Evolutionary conservation across 768 basidiomycete species (phyloP).

Genomic region (Lactarius hatsudake): DNA sequence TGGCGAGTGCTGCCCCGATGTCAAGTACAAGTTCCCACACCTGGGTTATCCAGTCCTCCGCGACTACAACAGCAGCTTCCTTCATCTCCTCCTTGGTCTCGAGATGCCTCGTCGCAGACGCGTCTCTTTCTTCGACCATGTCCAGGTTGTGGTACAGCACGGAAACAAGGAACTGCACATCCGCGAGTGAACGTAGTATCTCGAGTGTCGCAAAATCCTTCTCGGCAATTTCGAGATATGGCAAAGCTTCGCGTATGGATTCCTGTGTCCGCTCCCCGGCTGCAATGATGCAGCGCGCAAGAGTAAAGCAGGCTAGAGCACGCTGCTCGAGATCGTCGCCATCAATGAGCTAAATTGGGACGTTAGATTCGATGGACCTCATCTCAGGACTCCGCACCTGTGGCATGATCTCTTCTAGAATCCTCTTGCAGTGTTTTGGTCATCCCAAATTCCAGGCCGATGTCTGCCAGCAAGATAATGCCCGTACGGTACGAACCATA

Average conservation of each 20-base stretch:
- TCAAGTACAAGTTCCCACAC: conserved; percentile 57
- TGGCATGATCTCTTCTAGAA: conserved; percentile 79
- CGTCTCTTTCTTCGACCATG: conserved; percentile 53
- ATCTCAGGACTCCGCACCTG: conserved; percentile 47
- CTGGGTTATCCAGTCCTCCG: conserved; percentile 52
- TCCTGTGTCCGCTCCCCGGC: conserved; percentile 40
- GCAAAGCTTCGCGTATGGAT: conserved; percentile 54
- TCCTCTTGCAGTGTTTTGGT: conserved; percentile 55
- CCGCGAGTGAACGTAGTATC: conserved; percentile 56
- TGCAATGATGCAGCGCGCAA: conserved; percentile 73
- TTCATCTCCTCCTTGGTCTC: conserved; percentile 43
- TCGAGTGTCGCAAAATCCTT: conserved; percentile 59
- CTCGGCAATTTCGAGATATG: conserved; percentile 61
- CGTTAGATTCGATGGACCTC: neutral
- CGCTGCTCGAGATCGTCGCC: conserved; percentile 76
- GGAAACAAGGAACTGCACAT: conserved; percentile 70
- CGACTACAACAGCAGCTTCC: conserved; percentile 41
- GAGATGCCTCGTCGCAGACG: conserved; percentile 48
- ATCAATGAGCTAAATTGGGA: conserved; percentile 51
- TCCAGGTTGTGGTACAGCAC: conserved; percentile 71
- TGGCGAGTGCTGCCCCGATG: conserved; percentile 56
- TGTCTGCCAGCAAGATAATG: conserved; percentile 71
- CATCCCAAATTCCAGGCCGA: conserved; percentile 76
- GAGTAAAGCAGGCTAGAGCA: conserved; percentile 67
- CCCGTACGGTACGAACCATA: conserved; percentile 65